A percentile compares a stretch with the other conserved stretches of the same genome.
Conservation (phyloP, 1,284 basidiomycete species). For the Trichosporon ovoides region DNA sequence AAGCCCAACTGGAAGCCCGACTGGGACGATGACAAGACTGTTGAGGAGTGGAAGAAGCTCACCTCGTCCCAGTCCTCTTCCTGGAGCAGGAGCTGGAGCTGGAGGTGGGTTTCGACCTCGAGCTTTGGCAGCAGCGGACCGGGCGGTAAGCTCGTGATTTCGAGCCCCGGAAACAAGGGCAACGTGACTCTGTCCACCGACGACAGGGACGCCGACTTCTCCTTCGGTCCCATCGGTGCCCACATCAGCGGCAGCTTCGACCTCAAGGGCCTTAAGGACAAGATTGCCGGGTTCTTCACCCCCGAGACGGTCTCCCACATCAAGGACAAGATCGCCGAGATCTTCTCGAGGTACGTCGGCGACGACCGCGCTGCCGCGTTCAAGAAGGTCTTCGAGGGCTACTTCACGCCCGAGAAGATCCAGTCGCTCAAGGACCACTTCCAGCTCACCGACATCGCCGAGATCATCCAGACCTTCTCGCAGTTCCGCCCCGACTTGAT, state of each 20-base stretch:
- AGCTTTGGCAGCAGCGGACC: neutral
- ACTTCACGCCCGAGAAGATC: constrained; percentile 3
- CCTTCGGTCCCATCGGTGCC: neutral
- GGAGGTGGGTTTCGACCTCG: neutral
- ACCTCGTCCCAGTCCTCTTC: neutral
- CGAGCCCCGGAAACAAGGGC: neutral
- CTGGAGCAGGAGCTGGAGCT: neutral
- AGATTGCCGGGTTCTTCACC: neutral
- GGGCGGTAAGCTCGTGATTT: neutral
- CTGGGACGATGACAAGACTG: neutral
- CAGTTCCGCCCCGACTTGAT: neutral
- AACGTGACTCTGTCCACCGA: neutral
- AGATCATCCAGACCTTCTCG: neutral
- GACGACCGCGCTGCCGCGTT: neutral
- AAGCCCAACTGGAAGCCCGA: neutral
- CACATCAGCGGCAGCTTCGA: neutral
- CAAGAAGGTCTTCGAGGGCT: constrained; percentile 6
- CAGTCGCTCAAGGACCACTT: neutral
- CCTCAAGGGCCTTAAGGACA: neutral
- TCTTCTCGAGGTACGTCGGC: neutral
- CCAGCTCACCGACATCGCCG: constrained; percentile 1
- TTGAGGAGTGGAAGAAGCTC: constrained; percentile 1
- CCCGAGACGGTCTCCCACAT: neutral
- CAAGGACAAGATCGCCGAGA: neutral
- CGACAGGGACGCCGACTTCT: neutral